Conservation (phyloP, 116 monocot species). For the Trichopus zeylanicus region DNA sequence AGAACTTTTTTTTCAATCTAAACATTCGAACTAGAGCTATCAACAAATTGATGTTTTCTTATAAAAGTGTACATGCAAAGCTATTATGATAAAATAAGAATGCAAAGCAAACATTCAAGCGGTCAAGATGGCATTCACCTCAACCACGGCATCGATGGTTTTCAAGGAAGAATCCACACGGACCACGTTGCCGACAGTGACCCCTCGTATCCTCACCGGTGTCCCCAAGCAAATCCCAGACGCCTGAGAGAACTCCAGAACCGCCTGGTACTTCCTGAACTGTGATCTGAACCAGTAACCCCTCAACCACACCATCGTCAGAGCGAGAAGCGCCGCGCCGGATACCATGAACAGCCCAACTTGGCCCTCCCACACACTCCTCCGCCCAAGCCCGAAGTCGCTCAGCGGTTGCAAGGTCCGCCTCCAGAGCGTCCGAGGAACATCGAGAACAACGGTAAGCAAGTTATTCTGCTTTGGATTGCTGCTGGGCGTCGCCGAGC, state of each 20-base stretch:
- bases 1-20: too few relatives aligned
- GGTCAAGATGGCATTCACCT: conserved; percentile 38
- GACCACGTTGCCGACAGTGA: conserved; percentile 80
- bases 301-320: conserved; percentile 73
- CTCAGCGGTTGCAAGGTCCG: conserved; percentile 69
- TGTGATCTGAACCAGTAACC: conserved; percentile 59
- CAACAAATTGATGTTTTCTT: not conserved
- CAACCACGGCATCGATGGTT: conserved; percentile 73
- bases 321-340: conserved; percentile 55
- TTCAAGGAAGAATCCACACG: conserved; percentile 75
- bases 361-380: conserved; percentile 97
- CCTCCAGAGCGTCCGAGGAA: conserved; percentile 54
- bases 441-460: conserved; percentile 34
- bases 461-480: conserved; percentile 28
- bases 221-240: conserved; percentile 93
- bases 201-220: conserved; percentile 84
- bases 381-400: conserved; percentile 75
- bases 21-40: not conserved
- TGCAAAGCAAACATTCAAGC: not conserved
- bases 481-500: conserved; percentile 2
- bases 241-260: conserved; percentile 86
- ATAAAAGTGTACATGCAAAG: too few relatives aligned
- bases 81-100: too few relatives aligned
- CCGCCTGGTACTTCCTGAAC: conserved; percentile 80
- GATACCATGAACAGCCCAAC: conserved; percentile 89